These are phyloP conservation scores for Scalesia atractyloides DNA, from an alignment of 129 eudicot genomes.

Conservation along the genomic window DNA sequence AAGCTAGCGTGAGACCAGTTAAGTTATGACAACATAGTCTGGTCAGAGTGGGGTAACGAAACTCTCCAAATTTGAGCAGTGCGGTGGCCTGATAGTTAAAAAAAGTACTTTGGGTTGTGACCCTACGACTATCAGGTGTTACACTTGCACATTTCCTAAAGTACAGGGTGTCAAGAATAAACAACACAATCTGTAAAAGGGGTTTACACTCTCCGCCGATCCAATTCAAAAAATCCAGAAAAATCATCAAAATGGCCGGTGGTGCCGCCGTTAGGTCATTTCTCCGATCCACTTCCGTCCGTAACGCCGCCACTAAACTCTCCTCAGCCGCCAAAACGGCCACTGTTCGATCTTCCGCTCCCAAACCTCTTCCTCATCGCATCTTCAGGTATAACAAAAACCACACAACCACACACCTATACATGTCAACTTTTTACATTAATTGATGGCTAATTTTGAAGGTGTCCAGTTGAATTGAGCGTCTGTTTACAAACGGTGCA, in stretches of 20 bases:
- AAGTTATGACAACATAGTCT: too few species aligned
- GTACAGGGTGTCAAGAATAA: too few species aligned
- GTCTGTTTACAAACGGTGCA: constrained; percentile 66
- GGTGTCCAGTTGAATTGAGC: constrained; percentile 78
- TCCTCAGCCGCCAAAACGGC: constrained; percentile 10
- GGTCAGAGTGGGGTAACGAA: too few species aligned
- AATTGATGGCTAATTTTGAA: constrained; percentile 23
- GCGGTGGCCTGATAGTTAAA: too few species aligned
- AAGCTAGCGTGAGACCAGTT: too few species aligned
- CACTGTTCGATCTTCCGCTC: neutral
- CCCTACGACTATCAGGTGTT: too few species aligned
- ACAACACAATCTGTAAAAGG: neutral
- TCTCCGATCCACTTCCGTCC: constrained; percentile 19
- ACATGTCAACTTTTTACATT: neutral
- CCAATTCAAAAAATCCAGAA: neutral
- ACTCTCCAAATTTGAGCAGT: too few species aligned
- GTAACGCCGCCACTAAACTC: constrained; percentile 24
- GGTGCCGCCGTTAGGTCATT: constrained; percentile 14
- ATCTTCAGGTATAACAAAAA: constrained; percentile 16
- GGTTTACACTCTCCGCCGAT: neutral
- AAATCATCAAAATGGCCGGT: constrained; percentile 19
- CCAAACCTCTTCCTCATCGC: constrained; percentile 18
- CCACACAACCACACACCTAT: neutral
- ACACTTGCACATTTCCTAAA: too few species aligned
- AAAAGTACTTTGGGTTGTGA: too few species aligned